Evolutionary conservation across 2,329 filamentous ascomycete species (phyloP), one percentile per base, ranked within the genome.

Genomic region (Ceratocystis albifundus): DNA sequence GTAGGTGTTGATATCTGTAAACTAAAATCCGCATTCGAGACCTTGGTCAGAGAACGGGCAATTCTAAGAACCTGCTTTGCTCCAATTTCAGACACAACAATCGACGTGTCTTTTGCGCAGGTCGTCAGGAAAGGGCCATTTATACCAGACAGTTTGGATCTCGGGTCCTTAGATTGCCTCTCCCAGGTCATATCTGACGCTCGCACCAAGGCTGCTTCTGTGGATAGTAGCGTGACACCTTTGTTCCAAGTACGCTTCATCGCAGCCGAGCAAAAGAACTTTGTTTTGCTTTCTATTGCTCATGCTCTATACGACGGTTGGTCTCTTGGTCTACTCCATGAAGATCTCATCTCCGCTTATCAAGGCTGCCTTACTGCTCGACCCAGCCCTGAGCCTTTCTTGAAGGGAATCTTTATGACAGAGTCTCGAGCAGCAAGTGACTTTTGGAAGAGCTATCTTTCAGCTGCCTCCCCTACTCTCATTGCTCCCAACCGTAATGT

Each of bases 231-330:
- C 0, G 65, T 64, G 7, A 71, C 73, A 0, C 64, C 75, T 7
- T 71, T 87, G 2, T 74, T 86, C 5, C 82, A 84, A 65, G 71
- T 87, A 0, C 74, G 73, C 0, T 75, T 83, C 64, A 75, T 74
- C 2, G 71, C 68, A 4, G 72, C 74, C 0, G 75, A 68, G 2
- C 70, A 68, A 15, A 72, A 71, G 45, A 74, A 68, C 2, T 83
- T 80, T 66, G 69, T 86, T 1, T 72, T 86, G 3, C 73, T 96
- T 0, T 92, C 90, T 0, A 85, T 96, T 48, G 82, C 91, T 0
- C 92, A 96, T 74, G 90, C 91, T 1, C 79, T 96, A 22, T 96
- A 96, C 70, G 92, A 96, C 72, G 92, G 92, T 0, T 91, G 87
- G 83, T 96, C 91, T 2, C 80, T 96, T 12, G 78, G 80, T 2